These are phyloP conservation scores for Leishmania gerbilli DNA, from an alignment of 208 protist species.

Conservation along the genomic window DNA sequence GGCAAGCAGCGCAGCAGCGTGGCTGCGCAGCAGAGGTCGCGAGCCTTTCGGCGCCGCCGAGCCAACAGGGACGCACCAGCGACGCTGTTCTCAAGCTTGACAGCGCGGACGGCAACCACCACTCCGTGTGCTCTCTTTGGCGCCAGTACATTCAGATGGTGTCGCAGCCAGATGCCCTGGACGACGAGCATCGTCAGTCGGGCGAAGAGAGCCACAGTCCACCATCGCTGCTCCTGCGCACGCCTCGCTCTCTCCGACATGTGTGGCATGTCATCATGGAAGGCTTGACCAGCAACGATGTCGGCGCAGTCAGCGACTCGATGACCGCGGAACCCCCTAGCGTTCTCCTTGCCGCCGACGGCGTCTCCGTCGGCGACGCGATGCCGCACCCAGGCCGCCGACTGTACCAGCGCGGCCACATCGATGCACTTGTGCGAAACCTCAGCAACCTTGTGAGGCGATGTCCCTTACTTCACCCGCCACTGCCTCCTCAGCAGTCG, in stretches of 20 bases:
- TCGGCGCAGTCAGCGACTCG: not conserved
- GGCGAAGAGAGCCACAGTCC: not conserved
- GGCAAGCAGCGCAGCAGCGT: not conserved
- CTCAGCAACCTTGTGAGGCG: not conserved
- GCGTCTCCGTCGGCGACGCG: not conserved
- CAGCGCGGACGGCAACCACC: not conserved
- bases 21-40: not conserved
- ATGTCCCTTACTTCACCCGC: not conserved
- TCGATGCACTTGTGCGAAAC: not conserved
- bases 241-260: conserved; percentile 22
- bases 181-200: not conserved
- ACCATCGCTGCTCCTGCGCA: conserved; percentile 2
- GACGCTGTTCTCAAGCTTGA: too few relatives aligned
- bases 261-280: conserved; percentile 26
- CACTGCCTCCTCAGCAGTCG: not conserved
- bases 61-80: not conserved
- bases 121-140: conserved; percentile 9
- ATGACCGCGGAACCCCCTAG: not conserved
- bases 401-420: not conserved
- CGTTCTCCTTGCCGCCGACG: not conserved
- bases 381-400: not conserved
- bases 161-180: not conserved
- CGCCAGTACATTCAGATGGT: not conserved
- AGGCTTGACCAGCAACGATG: conserved; percentile 6
- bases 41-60: not conserved